phyloP scores from a whole-genome alignment of 257 asterid genomes.

The Asclepias syriaca region DNA sequence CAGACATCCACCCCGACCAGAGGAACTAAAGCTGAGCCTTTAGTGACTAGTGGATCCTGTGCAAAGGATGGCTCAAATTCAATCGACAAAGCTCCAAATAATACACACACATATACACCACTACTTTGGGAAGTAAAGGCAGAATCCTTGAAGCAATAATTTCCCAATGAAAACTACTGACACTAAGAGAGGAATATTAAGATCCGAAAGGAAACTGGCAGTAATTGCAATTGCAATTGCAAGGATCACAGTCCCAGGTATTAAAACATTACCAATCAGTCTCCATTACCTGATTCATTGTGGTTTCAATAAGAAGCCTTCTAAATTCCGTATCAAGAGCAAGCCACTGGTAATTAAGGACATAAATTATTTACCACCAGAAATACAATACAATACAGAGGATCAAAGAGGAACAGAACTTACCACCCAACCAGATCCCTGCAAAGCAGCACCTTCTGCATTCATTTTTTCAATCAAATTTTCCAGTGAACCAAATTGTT shows the following conservation, averaged over 20 bases:
- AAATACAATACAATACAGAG: background rate
- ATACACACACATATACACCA: background rate
- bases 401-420: background rate
- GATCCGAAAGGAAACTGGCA: background rate
- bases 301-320: conserved; percentile 19
- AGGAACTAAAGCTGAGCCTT: conserved; percentile 17
- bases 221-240: background rate
- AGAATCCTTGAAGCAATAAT: background rate
- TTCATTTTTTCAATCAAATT: conserved; percentile 16
- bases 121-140: too few relatives aligned
- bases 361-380: background rate
- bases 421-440: conserved; percentile 30
- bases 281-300: conserved; percentile 17
- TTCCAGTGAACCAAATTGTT: conserved; percentile 15
- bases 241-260: background rate
- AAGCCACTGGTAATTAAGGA: conserved; percentile 17
- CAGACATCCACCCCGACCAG: conserved; percentile 23
- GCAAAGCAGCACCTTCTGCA: conserved; percentile 24
- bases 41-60: conserved; percentile 19
- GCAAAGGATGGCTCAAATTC: background rate
- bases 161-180: background rate
- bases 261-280: too few relatives aligned
- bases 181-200: background rate
- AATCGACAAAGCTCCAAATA: background rate
- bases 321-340: conserved; percentile 18